phyloP scores from a whole-genome alignment of 768 basidiomycete species.

The Clathrus columnatus region DNA sequence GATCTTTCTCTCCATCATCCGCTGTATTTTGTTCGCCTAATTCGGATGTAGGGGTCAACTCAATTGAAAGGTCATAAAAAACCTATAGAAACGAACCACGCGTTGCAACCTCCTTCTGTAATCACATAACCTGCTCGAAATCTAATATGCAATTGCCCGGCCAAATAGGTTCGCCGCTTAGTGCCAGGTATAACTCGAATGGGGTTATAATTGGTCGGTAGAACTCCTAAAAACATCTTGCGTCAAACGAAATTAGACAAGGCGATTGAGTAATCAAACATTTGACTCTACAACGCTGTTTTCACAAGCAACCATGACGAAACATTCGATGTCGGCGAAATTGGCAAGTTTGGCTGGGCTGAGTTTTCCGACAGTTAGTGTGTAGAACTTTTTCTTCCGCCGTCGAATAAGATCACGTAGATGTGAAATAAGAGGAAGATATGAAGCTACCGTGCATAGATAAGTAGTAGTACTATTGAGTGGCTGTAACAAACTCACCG shows the following conservation, averaged over 20 bases:
- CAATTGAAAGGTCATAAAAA: background rate
- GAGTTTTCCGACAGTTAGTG: constrained; percentile 89
- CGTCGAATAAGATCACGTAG: constrained; percentile 61
- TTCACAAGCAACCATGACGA: constrained; percentile 92
- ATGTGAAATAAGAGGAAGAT: constrained; percentile 75
- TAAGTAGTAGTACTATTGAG: background rate
- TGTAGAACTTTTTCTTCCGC: constrained; percentile 84
- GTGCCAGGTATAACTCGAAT: constrained; percentile 77
- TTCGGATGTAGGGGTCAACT: no score
- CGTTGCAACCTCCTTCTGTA: constrained; percentile 10
- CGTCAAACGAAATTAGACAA: background rate
- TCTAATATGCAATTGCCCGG: constrained; percentile 73
- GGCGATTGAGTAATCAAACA: constrained; percentile 25
- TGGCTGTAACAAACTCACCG: constrained; percentile 34
- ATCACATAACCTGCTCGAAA: constrained; percentile 48
- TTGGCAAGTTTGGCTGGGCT: constrained; percentile 94
- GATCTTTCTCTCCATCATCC: constrained; percentile 38
- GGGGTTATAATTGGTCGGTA: constrained; percentile 88
- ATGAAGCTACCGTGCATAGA: constrained; percentile 47
- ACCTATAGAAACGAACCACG: background rate
- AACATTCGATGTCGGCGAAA: constrained; percentile 94
- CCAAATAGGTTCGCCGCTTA: constrained; percentile 64
- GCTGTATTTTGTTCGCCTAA: background rate
- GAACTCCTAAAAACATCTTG: constrained; percentile 55
- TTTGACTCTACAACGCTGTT: constrained; percentile 76